Evolutionary conservation across 2,329 filamentous ascomycete genomes (phyloP), one percentile per base, ranked within the genome.

Genomic region (Phialophora tarda): DNA sequence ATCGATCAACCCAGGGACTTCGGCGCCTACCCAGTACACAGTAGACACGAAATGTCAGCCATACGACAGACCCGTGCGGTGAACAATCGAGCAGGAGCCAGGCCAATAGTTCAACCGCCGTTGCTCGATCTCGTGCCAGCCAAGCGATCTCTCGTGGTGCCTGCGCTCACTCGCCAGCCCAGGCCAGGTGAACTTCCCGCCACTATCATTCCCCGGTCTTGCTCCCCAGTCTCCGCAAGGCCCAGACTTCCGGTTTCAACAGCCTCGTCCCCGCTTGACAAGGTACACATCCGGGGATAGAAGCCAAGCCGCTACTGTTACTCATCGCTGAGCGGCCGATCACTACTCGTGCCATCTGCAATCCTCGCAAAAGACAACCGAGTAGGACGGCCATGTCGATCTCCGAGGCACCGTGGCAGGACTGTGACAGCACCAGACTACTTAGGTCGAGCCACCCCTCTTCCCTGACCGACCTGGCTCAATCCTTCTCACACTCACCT

Each of bases 381-480:
- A 59, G 17, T 11, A 32, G n/a, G 3, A 30, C 44, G 23, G 17
- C 14, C 38, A 3, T 23, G 57, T 23, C 30, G 57, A n/a, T 47
- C 41, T 10, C 57, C 26, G 57, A 32, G 57, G 47, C 21, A 11
- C 28, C 57, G 30, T 59, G 57, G 56, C 56, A 8, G 26, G 23
- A 26, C 24, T 38, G 44, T 59, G 56, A 38, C 34, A n/a, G 44
- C 56, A 28, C 57, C 41, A 50, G 57, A 55, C 53, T 55, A 55
- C 53, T 55, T 55, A 55, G 28, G 30, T 34, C 28, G 24, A 55
- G 28, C 53, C 24, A 21, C 53, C 53, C 51, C 53, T 34, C 53
- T 28, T 51, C 48, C 3, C 10, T 51, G 23, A 26, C 48, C 21
- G 48, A 23, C 41, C 32, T 50, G 26, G 30, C 41, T 59, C 57